Evolutionary conservation across 805 yeast genomes (phyloP).

Genomic region (Blastobotrys muscicola): DNA sequence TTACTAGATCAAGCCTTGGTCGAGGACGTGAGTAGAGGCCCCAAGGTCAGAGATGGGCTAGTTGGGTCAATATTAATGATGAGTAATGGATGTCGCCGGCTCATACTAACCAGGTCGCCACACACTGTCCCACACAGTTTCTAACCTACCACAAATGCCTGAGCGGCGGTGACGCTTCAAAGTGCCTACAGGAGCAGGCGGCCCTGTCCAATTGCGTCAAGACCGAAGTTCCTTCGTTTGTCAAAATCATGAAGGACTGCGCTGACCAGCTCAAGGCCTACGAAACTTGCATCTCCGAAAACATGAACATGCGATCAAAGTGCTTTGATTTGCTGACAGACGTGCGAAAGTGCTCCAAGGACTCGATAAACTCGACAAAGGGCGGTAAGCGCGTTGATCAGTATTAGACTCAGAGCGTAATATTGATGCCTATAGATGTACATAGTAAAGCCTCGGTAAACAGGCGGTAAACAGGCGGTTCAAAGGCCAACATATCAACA

Average conservation of each 20-base stretch:
- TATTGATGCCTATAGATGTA: no score
- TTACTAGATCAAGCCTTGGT: slow-evolving; percentile 62
- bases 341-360: slow-evolving; percentile 57
- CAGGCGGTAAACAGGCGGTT: no score
- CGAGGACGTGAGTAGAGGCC: slow-evolving; percentile 45
- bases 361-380: slow-evolving; percentile 23
- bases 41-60: neutral
- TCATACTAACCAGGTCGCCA: slow-evolving; percentile 41
- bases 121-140: slow-evolving; percentile 64
- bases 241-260: slow-evolving; percentile 56
- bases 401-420: no score
- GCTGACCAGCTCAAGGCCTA: slow-evolving; percentile 47
- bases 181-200: slow-evolving; percentile 48
- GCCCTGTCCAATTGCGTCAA: slow-evolving; percentile 55
- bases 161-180: slow-evolving; percentile 40
- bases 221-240: slow-evolving; percentile 58
- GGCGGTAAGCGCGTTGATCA: no score
- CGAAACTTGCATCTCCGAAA: slow-evolving; percentile 51
- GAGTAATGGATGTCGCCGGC: no score
- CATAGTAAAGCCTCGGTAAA: no score
- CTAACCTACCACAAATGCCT: slow-evolving; percentile 67
- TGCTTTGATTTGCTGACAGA: slow-evolving; percentile 46
- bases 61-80: neutral
- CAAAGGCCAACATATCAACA: no score
- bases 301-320: slow-evolving; percentile 35